Percentiles rank a stretch among this genome's conserved stretches.
Conservation (phyloP, 2,329 filamentous ascomycete genomes). For the Aspergillus candidus region DNA sequence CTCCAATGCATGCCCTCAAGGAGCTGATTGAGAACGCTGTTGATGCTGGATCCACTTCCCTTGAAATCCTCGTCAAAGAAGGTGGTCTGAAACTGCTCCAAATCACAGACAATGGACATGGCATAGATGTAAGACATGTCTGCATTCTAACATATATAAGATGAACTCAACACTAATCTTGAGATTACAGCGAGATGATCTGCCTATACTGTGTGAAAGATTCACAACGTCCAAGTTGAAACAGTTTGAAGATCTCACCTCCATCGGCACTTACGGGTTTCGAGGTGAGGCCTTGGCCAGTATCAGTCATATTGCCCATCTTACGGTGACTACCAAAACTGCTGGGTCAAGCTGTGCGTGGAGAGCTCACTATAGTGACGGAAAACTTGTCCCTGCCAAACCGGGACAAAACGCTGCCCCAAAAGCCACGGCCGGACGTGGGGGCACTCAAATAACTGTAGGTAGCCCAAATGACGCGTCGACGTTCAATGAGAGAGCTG, state of each 20-base stretch:
- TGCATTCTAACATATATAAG: not conserved
- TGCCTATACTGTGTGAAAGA: slow-evolving; percentile 86
- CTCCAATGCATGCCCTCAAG: slow-evolving; percentile 91
- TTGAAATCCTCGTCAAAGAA: slow-evolving; percentile 91
- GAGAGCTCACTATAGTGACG: slow-evolving; percentile 81
- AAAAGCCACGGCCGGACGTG: slow-evolving; percentile 77
- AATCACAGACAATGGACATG: slow-evolving; percentile 94
- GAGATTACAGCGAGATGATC: slow-evolving; percentile 67
- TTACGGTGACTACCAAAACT: slow-evolving; percentile 91
- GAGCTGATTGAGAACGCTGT: slow-evolving; percentile 96
- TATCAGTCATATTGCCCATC: slow-evolving; percentile 96
- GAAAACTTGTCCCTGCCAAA: slow-evolving; percentile 73
- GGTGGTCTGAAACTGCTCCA: slow-evolving; percentile 91
- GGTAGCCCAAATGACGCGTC: slow-evolving; percentile 8
- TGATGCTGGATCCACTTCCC: slow-evolving; percentile 86
- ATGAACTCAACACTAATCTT: slow-evolving; percentile 12
- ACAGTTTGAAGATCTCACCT: slow-evolving; percentile 82
- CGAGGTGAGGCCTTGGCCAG: slow-evolving; percentile 92
- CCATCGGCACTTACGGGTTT: slow-evolving; percentile 95
- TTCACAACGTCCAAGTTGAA: slow-evolving; percentile 97
- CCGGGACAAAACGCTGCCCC: slow-evolving; percentile 82
- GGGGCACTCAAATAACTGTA: slow-evolving; percentile 86
- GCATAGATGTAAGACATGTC: slow-evolving; percentile 67
- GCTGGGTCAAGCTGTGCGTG: slow-evolving; percentile 82
- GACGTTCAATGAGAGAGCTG: not conserved